Percentiles rank a stretch among this genome's conserved stretches.
These are phyloP conservation scores for Cryptosporidium xiaoi DNA, from an alignment of 169 alveolate species.

Conservation along the genomic window DNA sequence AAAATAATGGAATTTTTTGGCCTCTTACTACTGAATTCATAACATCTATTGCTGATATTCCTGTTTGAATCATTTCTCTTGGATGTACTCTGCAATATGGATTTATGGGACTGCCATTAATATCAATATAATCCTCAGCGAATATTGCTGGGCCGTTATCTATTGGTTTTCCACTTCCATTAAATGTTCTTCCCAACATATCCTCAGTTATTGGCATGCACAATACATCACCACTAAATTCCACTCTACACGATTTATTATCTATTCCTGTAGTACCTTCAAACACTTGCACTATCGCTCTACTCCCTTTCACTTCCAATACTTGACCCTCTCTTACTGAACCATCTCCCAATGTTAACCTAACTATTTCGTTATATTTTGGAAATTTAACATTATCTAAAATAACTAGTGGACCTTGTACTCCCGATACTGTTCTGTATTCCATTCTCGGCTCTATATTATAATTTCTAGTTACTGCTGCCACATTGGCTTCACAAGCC, in stretches of 20 bases:
- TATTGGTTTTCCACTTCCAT: constrained; percentile 99
- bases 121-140: constrained; percentile 97
- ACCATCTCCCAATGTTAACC: constrained; percentile 97
- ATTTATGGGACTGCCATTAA: constrained; percentile 97
- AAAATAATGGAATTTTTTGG: constrained; percentile 99
- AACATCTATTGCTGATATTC: constrained; percentile 99
- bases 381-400: constrained; percentile 99
- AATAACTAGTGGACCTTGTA: constrained; percentile 98
- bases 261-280: constrained; percentile 99
- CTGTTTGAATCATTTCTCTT: constrained; percentile 99
- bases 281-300: constrained; percentile 98
- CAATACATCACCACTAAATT: constrained; percentile 98
- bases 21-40: constrained; percentile 99
- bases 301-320: constrained; percentile 96
- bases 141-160: constrained; percentile 98
- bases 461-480: constrained; percentile 92
- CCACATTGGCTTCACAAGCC: constrained; percentile 86
- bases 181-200: constrained; percentile 99
- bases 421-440: constrained; percentile 96
- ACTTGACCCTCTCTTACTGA: constrained; percentile 97
- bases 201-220: constrained; percentile 99
- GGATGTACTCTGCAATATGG: constrained; percentile 99
- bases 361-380: constrained; percentile 97
- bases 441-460: constrained; percentile 94
- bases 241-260: constrained; percentile 94